Evolutionary conservation across 1,284 basidiomycete species (phyloP).

Genomic region (Hymenochaete sp.): DNA sequence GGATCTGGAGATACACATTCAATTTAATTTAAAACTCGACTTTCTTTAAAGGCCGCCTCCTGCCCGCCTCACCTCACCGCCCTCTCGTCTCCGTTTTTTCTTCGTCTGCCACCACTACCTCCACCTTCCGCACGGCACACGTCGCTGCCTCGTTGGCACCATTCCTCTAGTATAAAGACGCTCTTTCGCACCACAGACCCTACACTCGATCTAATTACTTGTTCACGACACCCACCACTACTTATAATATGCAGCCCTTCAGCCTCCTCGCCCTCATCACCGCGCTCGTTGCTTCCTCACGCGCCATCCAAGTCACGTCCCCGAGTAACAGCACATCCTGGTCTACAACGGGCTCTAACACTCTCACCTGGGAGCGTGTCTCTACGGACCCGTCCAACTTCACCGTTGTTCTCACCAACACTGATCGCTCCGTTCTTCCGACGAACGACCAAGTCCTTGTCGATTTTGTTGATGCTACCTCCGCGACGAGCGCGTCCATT

Average conservation of each 20-base stretch:
- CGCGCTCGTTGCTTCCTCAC: conserved; percentile 42
- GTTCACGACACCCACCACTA: too few species aligned
- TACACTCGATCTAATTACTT: too few species aligned
- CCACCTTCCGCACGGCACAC: too few species aligned
- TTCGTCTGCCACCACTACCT: too few species aligned
- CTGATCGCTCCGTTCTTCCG: conserved; percentile 28
- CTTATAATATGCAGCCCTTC: conserved; percentile 39
- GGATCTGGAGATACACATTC: too few species aligned
- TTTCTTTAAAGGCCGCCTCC: too few species aligned
- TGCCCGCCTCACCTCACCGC: too few species aligned
- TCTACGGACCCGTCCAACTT: conserved; percentile 58
- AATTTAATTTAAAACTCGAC: too few species aligned
- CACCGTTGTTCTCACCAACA: conserved; percentile 58
- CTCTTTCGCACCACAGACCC: too few species aligned
- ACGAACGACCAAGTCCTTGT: conserved; percentile 36
- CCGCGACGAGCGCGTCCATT: conserved; percentile 28
- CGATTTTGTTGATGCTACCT: conserved; percentile 39
- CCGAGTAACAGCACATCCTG: conserved; percentile 47
- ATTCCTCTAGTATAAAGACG: too few species aligned
- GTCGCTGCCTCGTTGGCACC: too few species aligned
- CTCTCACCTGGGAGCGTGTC: conserved; percentile 56
- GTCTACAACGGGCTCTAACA: conserved; percentile 51
- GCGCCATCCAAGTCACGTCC: conserved; percentile 52
- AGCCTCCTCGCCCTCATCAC: conserved; percentile 39
- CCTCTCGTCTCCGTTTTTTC: too few species aligned